Conservation (phyloP, 1,284 basidiomycete genomes). For the Pascua sp. region DNA sequence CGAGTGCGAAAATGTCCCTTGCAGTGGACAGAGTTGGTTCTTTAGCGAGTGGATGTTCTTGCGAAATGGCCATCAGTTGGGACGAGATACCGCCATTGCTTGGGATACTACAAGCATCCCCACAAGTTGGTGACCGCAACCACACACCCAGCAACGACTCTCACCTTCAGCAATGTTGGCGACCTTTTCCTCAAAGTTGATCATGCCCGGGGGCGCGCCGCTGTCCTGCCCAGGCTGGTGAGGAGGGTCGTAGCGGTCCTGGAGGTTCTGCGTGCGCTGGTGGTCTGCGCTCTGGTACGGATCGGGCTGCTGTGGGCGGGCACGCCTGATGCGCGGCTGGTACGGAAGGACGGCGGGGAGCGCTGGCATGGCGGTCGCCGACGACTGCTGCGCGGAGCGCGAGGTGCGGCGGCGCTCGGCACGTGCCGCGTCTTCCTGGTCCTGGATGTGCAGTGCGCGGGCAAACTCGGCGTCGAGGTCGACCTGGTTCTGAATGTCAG, state of each 20-base stretch:
- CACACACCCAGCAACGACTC: constrained; percentile 2
- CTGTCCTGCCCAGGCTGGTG: constrained; percentile 6
- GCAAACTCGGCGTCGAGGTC: constrained; percentile 48
- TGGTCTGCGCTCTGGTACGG: constrained; percentile 9
- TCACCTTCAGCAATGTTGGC: constrained; percentile 42
- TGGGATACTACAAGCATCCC: too few species aligned
- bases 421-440: constrained; percentile 29
- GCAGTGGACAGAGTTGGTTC: too few species aligned
- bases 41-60: too few species aligned
- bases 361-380: neutral
- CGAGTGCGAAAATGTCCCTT: too few species aligned
- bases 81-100: too few species aligned
- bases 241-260: constrained; percentile 7
- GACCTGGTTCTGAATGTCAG: constrained; percentile 36
- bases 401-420: neutral
- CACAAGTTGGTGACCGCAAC: too few species aligned
- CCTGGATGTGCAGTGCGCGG: constrained; percentile 41
- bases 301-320: constrained; percentile 12
- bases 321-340: constrained; percentile 41
- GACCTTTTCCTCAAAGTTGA: constrained; percentile 44
- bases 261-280: constrained; percentile 2
- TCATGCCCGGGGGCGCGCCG: constrained; percentile 30
- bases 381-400: neutral
- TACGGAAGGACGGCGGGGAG: constrained; percentile 37
- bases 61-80: too few species aligned